These are phyloP conservation scores for Parsonsia alboflavescens DNA, from an alignment of 257 asterid genomes.

Conservation along the genomic window DNA sequence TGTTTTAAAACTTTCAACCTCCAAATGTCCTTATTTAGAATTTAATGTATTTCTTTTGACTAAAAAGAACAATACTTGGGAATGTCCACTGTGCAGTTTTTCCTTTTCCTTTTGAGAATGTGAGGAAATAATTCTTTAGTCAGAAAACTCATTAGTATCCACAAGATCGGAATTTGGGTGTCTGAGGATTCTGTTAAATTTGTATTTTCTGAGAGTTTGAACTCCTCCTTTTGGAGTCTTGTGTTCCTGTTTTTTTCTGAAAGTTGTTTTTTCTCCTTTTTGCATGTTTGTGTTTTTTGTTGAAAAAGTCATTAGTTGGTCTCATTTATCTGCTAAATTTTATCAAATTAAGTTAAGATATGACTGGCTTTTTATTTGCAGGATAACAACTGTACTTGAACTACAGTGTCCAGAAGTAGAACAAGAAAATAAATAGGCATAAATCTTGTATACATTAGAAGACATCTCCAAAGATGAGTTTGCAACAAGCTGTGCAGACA, in stretches of 20 bases:
- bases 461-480: slow-evolving; percentile 45
- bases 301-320: neutral
- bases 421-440: neutral
- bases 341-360: neutral
- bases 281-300: neutral
- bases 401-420: slow-evolving; percentile 5
- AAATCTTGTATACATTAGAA: slow-evolving; percentile 20
- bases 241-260: neutral
- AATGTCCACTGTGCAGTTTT: neutral
- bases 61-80: neutral
- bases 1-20: too few relatives aligned
- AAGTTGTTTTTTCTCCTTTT: too few relatives aligned
- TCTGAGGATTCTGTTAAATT: neutral
- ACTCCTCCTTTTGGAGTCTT: neutral
- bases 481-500: slow-evolving; percentile 68
- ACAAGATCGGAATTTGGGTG: neutral
- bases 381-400: slow-evolving; percentile 29
- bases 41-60: too few relatives aligned
- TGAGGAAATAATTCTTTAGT: neutral
- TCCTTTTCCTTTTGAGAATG: neutral
- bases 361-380: slow-evolving; percentile 19
- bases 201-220: neutral
- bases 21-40: neutral
- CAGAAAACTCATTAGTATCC: neutral
- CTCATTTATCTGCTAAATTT: neutral